Percentiles rank a stretch among this genome's conserved stretches.
Conservation (phyloP, 75 land plant genomes). For the Selaginella moellendorffii region DNA sequence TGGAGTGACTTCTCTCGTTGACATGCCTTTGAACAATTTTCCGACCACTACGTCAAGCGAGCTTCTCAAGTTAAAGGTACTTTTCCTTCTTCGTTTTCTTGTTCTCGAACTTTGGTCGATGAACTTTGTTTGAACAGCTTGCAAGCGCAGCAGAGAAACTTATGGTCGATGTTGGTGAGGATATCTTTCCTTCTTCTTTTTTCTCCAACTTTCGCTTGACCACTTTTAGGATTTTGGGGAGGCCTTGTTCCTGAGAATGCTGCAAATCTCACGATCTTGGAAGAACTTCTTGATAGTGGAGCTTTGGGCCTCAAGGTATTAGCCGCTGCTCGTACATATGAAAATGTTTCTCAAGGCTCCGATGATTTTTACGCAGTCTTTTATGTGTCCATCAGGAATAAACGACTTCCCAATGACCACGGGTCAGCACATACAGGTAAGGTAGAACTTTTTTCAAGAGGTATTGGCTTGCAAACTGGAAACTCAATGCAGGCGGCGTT, state of each 20-base stretch:
- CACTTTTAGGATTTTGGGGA: constrained; percentile 98
- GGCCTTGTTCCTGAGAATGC: constrained; percentile 98
- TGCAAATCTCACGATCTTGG: constrained; percentile 42
- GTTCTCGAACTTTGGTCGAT: too few relatives aligned
- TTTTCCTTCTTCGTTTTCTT: too few relatives aligned
- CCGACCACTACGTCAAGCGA: not conserved
- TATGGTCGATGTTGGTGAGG: constrained; percentile 74
- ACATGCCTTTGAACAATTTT: not conserved
- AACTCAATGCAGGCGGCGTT: constrained; percentile 64
- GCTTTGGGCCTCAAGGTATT: constrained; percentile 96
- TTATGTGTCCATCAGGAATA: constrained; percentile 99
- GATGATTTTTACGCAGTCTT: constrained; percentile 52
- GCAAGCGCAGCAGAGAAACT: constrained; percentile 52
- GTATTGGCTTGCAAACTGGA: constrained; percentile 40
- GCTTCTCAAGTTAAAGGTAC: not conserved
- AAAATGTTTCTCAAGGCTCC: not conserved
- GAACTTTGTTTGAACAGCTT: too few relatives aligned
- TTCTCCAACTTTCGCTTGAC: too few relatives aligned
- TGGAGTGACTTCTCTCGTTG: not conserved
- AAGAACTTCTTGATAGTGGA: constrained; percentile 60
- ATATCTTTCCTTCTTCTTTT: not conserved
- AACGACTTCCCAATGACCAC: constrained; percentile 92
- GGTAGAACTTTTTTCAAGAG: constrained; percentile 88
- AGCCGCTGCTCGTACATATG: constrained; percentile 21
- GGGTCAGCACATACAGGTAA: constrained; percentile 58